phyloP scores from a whole-genome alignment of 345 rosid genomes.

The Eucalyptus curtisii region DNA sequence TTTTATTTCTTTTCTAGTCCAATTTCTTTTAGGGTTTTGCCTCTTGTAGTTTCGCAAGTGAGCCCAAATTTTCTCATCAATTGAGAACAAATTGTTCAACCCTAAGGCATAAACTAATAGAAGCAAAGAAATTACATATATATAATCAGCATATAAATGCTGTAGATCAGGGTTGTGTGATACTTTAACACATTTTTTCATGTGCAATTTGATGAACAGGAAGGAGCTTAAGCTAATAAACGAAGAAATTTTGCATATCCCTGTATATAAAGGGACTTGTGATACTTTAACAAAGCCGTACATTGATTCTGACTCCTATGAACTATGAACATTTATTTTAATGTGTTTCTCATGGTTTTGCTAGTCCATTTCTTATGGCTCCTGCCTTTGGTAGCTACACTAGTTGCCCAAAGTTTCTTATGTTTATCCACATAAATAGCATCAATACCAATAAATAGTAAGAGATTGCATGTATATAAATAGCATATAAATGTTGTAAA shows the following conservation, averaged over 20 bases:
- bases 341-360: too few species aligned
- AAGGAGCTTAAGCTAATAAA: too few species aligned
- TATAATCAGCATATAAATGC: not conserved
- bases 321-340: too few species aligned
- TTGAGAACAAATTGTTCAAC: not conserved
- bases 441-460: not conserved
- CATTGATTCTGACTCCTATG: too few species aligned
- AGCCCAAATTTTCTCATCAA: not conserved
- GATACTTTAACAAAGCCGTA: too few species aligned
- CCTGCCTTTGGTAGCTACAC: too few species aligned
- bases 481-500: rapidly evolving
- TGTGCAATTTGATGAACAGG: not conserved
- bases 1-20: not conserved
- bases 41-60: not conserved
- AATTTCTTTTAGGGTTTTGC: not conserved
- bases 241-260: too few species aligned
- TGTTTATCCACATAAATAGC: too few species aligned
- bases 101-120: not conserved
- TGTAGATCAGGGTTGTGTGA: not conserved
- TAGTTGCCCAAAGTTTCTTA: too few species aligned
- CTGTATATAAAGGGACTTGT: too few species aligned
- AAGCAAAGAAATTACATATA: not conserved
- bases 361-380: too few species aligned
- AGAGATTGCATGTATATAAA: not conserved
- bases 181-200: not conserved